Evolutionary conservation across 257 asterid genomes (phyloP), one percentile per base, ranked within the genome.

Genomic region (Striga asiatica): DNA sequence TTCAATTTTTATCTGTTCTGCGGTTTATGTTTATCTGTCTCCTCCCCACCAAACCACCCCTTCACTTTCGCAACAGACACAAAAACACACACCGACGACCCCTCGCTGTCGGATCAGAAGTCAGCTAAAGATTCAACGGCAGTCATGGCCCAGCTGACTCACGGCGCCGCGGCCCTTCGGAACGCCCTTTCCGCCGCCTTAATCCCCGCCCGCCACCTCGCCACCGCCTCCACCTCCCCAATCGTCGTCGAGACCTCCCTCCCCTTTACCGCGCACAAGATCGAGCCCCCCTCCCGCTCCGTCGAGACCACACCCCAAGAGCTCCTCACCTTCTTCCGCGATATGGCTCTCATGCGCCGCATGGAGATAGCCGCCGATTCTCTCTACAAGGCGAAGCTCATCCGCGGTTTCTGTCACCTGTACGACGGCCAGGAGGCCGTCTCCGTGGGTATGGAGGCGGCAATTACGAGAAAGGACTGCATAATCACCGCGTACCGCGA

Each of bases 401-500:
- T 91, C 70, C 92, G 97, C 10, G 98, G 98, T 1, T 91, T 91
- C 60, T 91, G 98, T 71, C 97, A 91, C 41, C 84, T 91, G 0
- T 91, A 91, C 77, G 97, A 91, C 58, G 98, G 98, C 2, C 97
- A 91, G 62, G 98, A 91, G 39, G 98, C 97, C 2, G 98, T 91
- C 0, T 73, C 76, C n/a, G 77, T 84, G 0, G 98, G 98, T 0
- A 91, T 91, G 98, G 98, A 87, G 38, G 84, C 98, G 1, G 98
- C 96, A 5, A 91, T 87, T 38, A 91, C 76, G 0, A 72, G 29
- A 2, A 80, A 80, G 71, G 95, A 85, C 22, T 74, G 83, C 67
- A 82, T 85, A 32, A 85, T 85, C 60, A 85, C 93, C 3, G 95
- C 94, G 0, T 85, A 85, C 27, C 73, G 91, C 8, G 95, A 85